Evolutionary conservation across 2,329 filamentous ascomycete genomes (phyloP).

Genomic region (Fusarium sp.): DNA sequence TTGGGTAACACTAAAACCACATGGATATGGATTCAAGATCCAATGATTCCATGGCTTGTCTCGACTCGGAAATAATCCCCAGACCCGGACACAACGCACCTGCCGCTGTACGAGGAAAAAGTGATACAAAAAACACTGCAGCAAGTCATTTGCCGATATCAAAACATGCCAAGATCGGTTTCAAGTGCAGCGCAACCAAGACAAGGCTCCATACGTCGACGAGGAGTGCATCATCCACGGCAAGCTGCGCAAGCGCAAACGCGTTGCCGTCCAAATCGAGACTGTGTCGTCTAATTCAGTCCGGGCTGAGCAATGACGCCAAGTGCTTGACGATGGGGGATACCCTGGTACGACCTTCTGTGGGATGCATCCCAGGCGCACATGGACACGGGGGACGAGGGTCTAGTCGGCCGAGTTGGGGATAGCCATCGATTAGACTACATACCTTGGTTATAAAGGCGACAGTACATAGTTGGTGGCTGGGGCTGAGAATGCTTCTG

Average conservation of each 20-base stretch:
- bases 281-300: constrained; percentile 9
- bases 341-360: constrained; percentile 26
- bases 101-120: constrained; percentile 19
- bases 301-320: constrained; percentile 32
- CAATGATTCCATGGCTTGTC: constrained; percentile 15
- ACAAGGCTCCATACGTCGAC: neutral
- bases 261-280: constrained; percentile 31
- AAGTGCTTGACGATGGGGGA: constrained; percentile 18
- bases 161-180: constrained; percentile 20
- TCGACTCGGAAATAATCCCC: constrained; percentile 35
- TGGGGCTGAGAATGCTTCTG: constrained; percentile 4
- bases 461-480: constrained; percentile 38
- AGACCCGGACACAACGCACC: constrained; percentile 19
- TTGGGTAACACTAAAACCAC: constrained; percentile 25
- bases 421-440: constrained; percentile 32
- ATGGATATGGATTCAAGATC: constrained; percentile 13
- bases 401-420: constrained; percentile 34
- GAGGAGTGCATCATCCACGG: constrained; percentile 22
- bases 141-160: constrained; percentile 11
- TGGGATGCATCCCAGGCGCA: constrained; percentile 34
- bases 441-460: constrained; percentile 36
- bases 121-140: constrained; percentile 21
- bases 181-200: constrained; percentile 22
- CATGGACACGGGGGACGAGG: constrained; percentile 34
- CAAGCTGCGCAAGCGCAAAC: constrained; percentile 39